Conservation (phyloP, 371 early-diverging fungal species). For the Zychaea mexicana region DNA sequence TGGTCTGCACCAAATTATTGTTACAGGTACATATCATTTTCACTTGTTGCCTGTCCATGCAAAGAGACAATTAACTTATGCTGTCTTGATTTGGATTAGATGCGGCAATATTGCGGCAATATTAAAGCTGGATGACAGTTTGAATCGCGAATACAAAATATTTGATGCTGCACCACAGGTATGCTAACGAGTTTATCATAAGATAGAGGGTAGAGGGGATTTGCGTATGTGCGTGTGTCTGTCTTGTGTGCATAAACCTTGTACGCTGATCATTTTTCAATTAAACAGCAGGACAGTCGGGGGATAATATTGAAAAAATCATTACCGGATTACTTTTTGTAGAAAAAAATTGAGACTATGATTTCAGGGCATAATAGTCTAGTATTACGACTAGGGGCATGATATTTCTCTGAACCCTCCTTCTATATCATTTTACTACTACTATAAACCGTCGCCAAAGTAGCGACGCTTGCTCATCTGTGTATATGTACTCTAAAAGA, state of each 20-base stretch:
- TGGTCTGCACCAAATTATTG: slow-evolving; percentile 99
- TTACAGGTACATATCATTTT: slow-evolving; percentile 60
- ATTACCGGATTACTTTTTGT: slow-evolving; percentile 92
- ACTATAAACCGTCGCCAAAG: too few species aligned
- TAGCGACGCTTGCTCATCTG: too few species aligned
- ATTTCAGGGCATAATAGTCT: background rate
- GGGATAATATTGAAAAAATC: slow-evolving; percentile 79
- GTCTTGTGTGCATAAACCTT: too few species aligned
- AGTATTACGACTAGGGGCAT: too few species aligned
- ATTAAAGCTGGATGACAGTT: slow-evolving; percentile 93
- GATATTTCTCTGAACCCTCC: too few species aligned
- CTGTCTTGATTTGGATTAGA: slow-evolving; percentile 33
- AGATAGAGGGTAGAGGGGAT: too few species aligned
- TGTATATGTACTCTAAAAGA: too few species aligned
- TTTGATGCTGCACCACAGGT: slow-evolving; percentile 87
- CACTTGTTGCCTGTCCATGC: background rate
- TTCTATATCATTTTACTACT: too few species aligned
- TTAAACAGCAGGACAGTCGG: slow-evolving; percentile 69
- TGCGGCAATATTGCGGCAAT: slow-evolving; percentile 99
- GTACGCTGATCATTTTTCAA: background rate
- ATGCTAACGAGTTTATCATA: too few species aligned
- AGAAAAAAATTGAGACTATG: slow-evolving; percentile 21
- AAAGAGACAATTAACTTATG: background rate
- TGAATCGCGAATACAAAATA: slow-evolving; percentile 81
- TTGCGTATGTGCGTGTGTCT: too few species aligned